Evolutionary conservation across 2,329 filamentous ascomycete species (phyloP).

Genomic region (Cladophialophora psammophila): DNA sequence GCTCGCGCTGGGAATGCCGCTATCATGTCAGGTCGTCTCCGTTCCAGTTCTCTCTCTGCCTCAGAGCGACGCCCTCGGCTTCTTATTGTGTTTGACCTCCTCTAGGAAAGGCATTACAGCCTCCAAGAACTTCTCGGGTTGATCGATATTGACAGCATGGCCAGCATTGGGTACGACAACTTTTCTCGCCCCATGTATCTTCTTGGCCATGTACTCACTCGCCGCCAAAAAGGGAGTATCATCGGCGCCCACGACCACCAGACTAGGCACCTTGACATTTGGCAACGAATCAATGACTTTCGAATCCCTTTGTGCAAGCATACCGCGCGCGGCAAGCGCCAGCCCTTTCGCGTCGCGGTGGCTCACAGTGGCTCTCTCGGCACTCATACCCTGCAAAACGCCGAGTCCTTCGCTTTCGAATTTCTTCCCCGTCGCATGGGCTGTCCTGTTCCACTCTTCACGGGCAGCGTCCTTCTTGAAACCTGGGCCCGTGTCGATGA

Average conservation of each 20-base stretch:
- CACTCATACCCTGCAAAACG: conserved; percentile 20
- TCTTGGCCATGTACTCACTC: conserved; percentile 34
- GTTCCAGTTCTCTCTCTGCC: not conserved
- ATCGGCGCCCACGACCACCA: conserved; percentile 34
- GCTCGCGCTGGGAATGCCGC: not conserved
- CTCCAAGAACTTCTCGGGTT: conserved; percentile 23
- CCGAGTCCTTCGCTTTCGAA: conserved; percentile 28
- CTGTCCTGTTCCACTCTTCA: conserved; percentile 35
- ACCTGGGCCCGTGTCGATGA: conserved; percentile 36
- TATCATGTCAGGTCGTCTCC: not conserved
- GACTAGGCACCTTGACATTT: conserved; percentile 26
- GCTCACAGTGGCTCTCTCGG: conserved; percentile 28
- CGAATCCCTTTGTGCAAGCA: conserved; percentile 32
- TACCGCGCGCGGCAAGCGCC: conserved; percentile 32
- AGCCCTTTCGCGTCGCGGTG: conserved; percentile 31
- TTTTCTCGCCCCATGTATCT: conserved; percentile 33
- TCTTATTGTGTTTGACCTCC: not conserved
- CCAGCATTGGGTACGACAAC: conserved; percentile 13
- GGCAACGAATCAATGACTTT: conserved; percentile 26
- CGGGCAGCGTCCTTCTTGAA: conserved; percentile 34
- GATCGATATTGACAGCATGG: conserved; percentile 19
- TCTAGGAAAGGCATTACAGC: conserved; percentile 30
- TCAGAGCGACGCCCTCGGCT: conserved; percentile 10
- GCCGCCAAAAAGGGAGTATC: conserved; percentile 35
- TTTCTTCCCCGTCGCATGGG: conserved; percentile 20